Evolutionary conservation across 768 basidiomycete genomes (phyloP).

Genomic region (Lanmaoa pseudosensibilis): DNA sequence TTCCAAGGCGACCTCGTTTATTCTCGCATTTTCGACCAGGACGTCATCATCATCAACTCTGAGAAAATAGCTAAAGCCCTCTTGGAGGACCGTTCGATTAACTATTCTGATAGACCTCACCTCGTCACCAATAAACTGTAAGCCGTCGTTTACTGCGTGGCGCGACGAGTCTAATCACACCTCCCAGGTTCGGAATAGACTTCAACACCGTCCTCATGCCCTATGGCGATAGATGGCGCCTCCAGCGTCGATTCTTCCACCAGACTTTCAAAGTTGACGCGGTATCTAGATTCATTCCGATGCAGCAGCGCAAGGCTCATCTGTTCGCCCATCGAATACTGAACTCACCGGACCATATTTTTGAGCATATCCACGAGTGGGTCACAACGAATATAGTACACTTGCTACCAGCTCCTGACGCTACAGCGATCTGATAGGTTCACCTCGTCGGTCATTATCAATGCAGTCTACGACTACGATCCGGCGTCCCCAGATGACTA

Average conservation of each 20-base stretch:
- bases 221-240: slow-evolving; percentile 22
- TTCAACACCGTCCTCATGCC: slow-evolving; percentile 16
- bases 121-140: slow-evolving; percentile 17
- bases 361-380: slow-evolving; percentile 13
- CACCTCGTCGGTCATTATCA: slow-evolving; percentile 29
- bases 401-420: neutral
- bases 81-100: slow-evolving; percentile 20
- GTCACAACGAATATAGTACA: slow-evolving; percentile 12
- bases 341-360: slow-evolving; percentile 3
- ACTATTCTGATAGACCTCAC: slow-evolving; percentile 20
- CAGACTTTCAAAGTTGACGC: slow-evolving; percentile 13
- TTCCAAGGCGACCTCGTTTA: slow-evolving; percentile 15
- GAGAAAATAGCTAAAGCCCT: slow-evolving; percentile 13
- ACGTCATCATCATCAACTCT: slow-evolving; percentile 15
- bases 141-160: neutral
- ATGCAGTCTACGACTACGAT: slow-evolving; percentile 20
- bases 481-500: slow-evolving; percentile 13
- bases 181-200: slow-evolving; percentile 14
- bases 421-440: slow-evolving; percentile 3
- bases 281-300: slow-evolving; percentile 14
- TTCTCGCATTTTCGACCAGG: slow-evolving; percentile 11
- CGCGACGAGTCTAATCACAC: neutral
- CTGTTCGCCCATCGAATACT: slow-evolving; percentile 10
- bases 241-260: slow-evolving; percentile 21
- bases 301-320: slow-evolving; percentile 14